Conservation (phyloP, 1,284 basidiomycete species). For the Hemileia vastatrix region DNA sequence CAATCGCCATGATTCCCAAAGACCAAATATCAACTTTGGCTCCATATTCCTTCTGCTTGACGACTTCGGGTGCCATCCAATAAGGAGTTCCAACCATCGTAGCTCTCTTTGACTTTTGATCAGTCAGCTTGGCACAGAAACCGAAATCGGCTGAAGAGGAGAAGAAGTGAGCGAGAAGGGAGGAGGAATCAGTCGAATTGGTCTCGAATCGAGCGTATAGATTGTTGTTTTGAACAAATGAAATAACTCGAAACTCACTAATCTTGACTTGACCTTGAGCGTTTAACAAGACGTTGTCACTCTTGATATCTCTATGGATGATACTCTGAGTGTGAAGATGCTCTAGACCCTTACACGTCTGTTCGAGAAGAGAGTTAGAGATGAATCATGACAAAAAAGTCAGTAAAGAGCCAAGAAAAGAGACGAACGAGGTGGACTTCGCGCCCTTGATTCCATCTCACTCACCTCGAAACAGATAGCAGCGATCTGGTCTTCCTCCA, state of each 20-base stretch:
- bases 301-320: constrained; percentile 98
- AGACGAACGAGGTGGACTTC: constrained; percentile 5
- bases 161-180: background rate
- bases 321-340: constrained; percentile 89
- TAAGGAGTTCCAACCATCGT: constrained; percentile 99
- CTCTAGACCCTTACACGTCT: constrained; percentile 91
- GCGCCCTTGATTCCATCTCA: too few species aligned
- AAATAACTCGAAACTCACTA: too few species aligned
- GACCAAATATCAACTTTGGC: constrained; percentile 99
- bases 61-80: constrained; percentile 99
- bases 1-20: constrained; percentile 96
- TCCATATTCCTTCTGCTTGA: constrained; percentile 98
- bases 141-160: constrained; percentile 77
- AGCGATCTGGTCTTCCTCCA: constrained; percentile 93
- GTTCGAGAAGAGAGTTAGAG: too few species aligned
- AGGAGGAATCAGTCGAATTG: too few species aligned
- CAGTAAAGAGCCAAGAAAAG: too few species aligned
- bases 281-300: constrained; percentile 93
- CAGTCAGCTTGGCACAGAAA: constrained; percentile 94
- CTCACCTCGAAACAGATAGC: constrained; percentile 83
- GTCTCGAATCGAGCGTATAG: too few species aligned
- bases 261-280: constrained; percentile 90
- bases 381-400: too few species aligned
- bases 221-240: too few species aligned
- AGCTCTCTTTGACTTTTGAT: constrained; percentile 94